These are phyloP conservation scores for Apophysomyces variabilis DNA, from an alignment of 371 early-diverging fungal genomes.

Conservation along the genomic window DNA sequence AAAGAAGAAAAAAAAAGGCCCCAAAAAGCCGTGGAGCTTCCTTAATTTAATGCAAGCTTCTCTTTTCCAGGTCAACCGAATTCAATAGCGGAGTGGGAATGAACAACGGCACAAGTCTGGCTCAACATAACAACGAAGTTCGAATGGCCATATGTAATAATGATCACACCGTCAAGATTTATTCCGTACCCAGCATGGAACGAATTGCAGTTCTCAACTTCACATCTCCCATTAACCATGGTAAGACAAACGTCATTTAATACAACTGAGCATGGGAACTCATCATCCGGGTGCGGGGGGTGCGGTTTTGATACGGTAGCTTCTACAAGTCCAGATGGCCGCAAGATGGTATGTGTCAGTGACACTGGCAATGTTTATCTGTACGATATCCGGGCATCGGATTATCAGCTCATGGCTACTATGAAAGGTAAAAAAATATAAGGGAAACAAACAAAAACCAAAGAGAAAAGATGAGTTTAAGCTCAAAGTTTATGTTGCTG, in stretches of 20 bases:
- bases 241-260: constrained; percentile 30
- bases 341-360: constrained; percentile 80
- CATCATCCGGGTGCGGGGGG: no score
- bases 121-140: constrained; percentile 14
- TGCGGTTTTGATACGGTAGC: constrained; percentile 28
- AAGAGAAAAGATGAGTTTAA: no score
- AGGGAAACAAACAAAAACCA: constrained; percentile 3
- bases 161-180: constrained; percentile 66
- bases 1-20: no score
- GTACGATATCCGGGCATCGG: constrained; percentile 67
- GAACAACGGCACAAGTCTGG: constrained; percentile 25
- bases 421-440: constrained; percentile 41
- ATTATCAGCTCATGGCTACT: constrained; percentile 62
- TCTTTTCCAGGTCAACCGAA: constrained; percentile 13
- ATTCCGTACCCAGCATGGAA: constrained; percentile 48
- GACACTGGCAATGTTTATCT: constrained; percentile 82
- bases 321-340: constrained; percentile 83
- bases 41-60: no score
- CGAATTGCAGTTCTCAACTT: constrained; percentile 65
- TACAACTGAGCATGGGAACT: no score
- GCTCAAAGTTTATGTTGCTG: no score
- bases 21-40: no score
- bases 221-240: constrained; percentile 81
- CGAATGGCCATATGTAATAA: constrained; percentile 85
- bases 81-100: constrained; percentile 25